phyloP scores from a whole-genome alignment of 371 early-diverging fungal species.

The Chytridium lagenaria region DNA sequence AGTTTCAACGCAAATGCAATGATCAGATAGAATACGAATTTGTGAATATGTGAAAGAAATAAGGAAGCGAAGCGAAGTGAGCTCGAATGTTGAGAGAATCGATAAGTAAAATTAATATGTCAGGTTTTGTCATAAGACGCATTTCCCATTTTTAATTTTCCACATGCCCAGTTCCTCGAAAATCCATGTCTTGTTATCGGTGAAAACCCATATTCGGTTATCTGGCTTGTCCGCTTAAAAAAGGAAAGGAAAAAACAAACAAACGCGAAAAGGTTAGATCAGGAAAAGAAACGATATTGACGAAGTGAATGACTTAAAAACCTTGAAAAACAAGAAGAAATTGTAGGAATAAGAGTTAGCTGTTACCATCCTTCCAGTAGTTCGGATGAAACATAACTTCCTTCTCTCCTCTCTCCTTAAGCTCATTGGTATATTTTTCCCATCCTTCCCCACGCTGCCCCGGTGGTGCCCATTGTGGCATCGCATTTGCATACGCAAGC shows the following conservation, averaged over 20 bases:
- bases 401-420: slow-evolving; percentile 17
- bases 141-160: neutral
- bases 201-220: neutral
- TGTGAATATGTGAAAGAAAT: too few relatives aligned
- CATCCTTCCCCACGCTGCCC: slow-evolving; percentile 4
- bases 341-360: neutral
- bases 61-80: too few relatives aligned
- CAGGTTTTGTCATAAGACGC: neutral
- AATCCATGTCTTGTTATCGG: slow-evolving; percentile 15
- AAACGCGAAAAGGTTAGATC: neutral
- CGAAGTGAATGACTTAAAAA: neutral
- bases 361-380: slow-evolving; percentile 9
- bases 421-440: neutral
- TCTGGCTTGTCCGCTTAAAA: neutral
- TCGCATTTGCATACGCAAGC: slow-evolving; percentile 20
- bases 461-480: slow-evolving; percentile 6
- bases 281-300: neutral
- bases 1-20: too few relatives aligned
- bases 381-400: slow-evolving; percentile 28
- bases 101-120: too few relatives aligned
- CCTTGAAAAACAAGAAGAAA: neutral
- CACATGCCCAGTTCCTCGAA: slow-evolving; percentile 5
- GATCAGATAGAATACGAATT: too few relatives aligned
- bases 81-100: too few relatives aligned
- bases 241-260: neutral